A percentile compares a stretch with the other conserved stretches of the same genome.
phyloP scores from a whole-genome alignment of 1,139 yeast genomes.

The Spathaspora sp. region DNA sequence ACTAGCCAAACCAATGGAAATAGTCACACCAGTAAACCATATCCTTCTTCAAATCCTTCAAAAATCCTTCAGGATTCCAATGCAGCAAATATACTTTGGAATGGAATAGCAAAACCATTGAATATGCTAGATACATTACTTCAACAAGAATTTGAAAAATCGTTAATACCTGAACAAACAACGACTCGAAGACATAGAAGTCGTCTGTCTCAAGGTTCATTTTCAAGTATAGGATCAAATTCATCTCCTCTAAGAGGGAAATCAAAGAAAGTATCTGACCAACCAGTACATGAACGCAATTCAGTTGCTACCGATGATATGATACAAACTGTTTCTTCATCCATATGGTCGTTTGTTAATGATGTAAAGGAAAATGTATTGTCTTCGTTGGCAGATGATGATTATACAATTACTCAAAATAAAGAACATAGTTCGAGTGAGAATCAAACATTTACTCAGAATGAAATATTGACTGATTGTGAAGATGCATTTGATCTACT shows the following conservation, averaged over 20 bases:
- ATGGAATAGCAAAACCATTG: constrained; percentile 49
- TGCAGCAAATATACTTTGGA: constrained; percentile 32
- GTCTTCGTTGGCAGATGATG: constrained; percentile 33
- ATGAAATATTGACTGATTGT: not conserved
- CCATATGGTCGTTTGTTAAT: constrained; percentile 48
- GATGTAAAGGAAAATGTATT: constrained; percentile 42
- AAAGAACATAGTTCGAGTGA: not conserved
- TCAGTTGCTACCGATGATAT: constrained; percentile 27
- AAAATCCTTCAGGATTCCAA: constrained; percentile 4
- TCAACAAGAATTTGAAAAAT: constrained; percentile 65
- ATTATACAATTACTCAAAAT: constrained; percentile 8
- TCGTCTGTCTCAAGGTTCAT: constrained; percentile 28
- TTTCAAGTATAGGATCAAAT: constrained; percentile 24
- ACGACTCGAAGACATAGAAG: constrained; percentile 15
- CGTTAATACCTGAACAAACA: constrained; percentile 22
- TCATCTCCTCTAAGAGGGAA: constrained; percentile 28
- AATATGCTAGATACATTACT: constrained; percentile 62
- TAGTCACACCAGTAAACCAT: not conserved
- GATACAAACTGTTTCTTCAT: constrained; percentile 43
- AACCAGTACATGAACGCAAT: constrained; percentile 4
- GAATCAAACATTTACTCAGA: not conserved
- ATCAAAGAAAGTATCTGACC: constrained; percentile 11
- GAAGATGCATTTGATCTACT: constrained; percentile 13
- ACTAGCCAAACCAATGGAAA: not conserved
- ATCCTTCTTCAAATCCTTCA: too few species aligned